Evolutionary conservation across 2,329 filamentous ascomycete genomes (phyloP).

Genomic region (Alternaria triticina): DNA sequence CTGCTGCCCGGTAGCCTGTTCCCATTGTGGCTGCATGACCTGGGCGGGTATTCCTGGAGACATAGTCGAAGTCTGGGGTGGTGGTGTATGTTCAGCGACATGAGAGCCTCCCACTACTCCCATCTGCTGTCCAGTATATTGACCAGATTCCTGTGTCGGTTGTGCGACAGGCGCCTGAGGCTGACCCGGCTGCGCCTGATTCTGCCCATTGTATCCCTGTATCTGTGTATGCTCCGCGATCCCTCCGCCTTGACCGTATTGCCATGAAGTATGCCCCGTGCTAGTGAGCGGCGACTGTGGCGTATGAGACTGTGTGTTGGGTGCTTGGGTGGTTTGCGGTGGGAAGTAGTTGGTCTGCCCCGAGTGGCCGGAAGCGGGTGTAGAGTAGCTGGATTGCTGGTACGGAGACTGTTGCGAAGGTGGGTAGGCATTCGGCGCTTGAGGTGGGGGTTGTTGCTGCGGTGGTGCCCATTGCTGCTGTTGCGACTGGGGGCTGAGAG

Average conservation of each 20-base stretch:
- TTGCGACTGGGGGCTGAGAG: constrained; percentile 22
- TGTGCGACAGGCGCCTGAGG: constrained; percentile 10
- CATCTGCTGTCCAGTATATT: constrained; percentile 31
- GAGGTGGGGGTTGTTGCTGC: constrained; percentile 25
- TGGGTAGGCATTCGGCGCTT: constrained; percentile 22
- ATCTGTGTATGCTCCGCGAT: constrained; percentile 12
- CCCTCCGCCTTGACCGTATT: constrained; percentile 18
- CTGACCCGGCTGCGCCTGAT: constrained; percentile 3
- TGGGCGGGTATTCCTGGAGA: constrained; percentile 18
- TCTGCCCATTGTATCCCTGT: constrained; percentile 20
- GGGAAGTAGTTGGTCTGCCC: constrained; percentile 39
- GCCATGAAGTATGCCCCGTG: constrained; percentile 14
- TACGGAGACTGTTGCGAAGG: constrained; percentile 35
- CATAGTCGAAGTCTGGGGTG: constrained; percentile 14
- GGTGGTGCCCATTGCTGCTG: constrained; percentile 20
- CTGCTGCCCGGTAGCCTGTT: constrained; percentile 10
- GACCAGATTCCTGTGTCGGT: constrained; percentile 14
- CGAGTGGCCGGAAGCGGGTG: constrained; percentile 24
- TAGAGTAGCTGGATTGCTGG: constrained; percentile 30
- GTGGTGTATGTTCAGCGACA: constrained; percentile 10
- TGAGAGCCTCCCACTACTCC: constrained; percentile 30
- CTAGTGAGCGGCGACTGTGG: constrained; percentile 23
- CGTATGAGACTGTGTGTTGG: constrained; percentile 9
- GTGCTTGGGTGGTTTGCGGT: constrained; percentile 18
- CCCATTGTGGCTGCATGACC: constrained; percentile 16